Conservation (phyloP, 78 protist genomes). For the Speleostelium caveatum region DNA sequence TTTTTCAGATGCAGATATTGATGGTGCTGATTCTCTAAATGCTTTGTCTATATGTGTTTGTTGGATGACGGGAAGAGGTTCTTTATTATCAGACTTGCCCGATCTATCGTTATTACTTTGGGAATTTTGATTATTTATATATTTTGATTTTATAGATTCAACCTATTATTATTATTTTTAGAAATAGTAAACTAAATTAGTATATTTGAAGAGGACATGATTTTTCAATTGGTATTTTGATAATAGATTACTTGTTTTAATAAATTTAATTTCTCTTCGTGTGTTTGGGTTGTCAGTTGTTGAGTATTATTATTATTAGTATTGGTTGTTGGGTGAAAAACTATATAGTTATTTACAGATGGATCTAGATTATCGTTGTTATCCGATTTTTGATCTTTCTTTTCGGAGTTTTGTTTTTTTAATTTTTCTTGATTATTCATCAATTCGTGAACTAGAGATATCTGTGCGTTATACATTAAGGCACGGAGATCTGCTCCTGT, state of each 20-base stretch:
- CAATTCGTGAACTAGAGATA: slow-evolving; percentile 59
- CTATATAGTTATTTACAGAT: not conserved
- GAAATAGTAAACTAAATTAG: not conserved
- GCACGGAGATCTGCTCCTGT: slow-evolving; percentile 89
- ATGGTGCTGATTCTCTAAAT: slow-evolving; percentile 43
- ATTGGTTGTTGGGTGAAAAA: slow-evolving; percentile 31
- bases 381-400: not conserved
- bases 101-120: not conserved
- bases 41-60: slow-evolving; percentile 37
- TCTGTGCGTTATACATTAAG: slow-evolving; percentile 79
- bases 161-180: not conserved
- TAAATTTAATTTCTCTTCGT: slow-evolving; percentile 22
- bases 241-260: slow-evolving; percentile 7
- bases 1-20: slow-evolving; percentile 50
- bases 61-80: slow-evolving; percentile 49
- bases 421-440: slow-evolving; percentile 16
- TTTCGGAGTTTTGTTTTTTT: slow-evolving; percentile 8
- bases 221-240: not conserved
- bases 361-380: not conserved
- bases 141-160: slow-evolving; percentile 33
- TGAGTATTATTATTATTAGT: not conserved
- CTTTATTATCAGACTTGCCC: not conserved
- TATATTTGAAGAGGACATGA: no score
- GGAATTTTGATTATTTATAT: not conserved
- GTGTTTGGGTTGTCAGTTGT: slow-evolving; percentile 12